Evolutionary conservation across 495 filamentous ascomycete species (phyloP), one percentile per base, ranked within the genome.

Genomic region (Talaromyces proteolyticus): DNA sequence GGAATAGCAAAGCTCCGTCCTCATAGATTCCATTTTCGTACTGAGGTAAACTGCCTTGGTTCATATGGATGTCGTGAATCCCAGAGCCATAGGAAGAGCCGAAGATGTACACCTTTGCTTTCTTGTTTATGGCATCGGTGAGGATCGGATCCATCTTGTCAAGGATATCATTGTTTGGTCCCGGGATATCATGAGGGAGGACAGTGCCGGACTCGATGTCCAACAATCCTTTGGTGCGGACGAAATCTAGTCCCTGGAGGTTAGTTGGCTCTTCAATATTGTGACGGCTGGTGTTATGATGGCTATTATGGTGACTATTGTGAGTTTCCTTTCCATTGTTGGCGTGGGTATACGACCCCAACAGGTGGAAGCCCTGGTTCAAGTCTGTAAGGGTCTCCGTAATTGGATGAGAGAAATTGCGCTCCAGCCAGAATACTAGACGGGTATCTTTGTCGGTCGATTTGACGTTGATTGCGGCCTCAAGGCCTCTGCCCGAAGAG

Each of bases 21-120:
- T 67, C 64, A 23, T 50, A 63, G 1, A 56, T 53, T 20, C 67
- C 64, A 51, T 68, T 65, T 44, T 70, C 65, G 5, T 21, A 5
- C 1, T 29, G n/a, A 11, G 38, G 20, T 38, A 53, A 34, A 41
- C 60, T 68, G 49, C 67, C 67, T 45, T 71, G 67, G 46, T 71
- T 68, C 67, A 68, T 67, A 52, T 71, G 67, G 10, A 68, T 44
- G 49, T 71, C 56, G 53, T 68, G 67, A 22, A 71, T 66, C 0
- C 54, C 62, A 7, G 49, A 44, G 25, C 44, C 42, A 40, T 53
- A 63, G 14, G 43, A 38, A 26, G 53, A 51, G 6, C 65, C 65
- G 23, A 57, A 63, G 8, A 70, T 20, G 47, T 65, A 70, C 5
- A 64, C 49, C 1, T 56, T 49, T 16, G 65, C 63, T 3, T 64